These are phyloP conservation scores for Lolium rigidum DNA, from an alignment of 176 grass and related monocot species.

Conservation along the genomic window DNA sequence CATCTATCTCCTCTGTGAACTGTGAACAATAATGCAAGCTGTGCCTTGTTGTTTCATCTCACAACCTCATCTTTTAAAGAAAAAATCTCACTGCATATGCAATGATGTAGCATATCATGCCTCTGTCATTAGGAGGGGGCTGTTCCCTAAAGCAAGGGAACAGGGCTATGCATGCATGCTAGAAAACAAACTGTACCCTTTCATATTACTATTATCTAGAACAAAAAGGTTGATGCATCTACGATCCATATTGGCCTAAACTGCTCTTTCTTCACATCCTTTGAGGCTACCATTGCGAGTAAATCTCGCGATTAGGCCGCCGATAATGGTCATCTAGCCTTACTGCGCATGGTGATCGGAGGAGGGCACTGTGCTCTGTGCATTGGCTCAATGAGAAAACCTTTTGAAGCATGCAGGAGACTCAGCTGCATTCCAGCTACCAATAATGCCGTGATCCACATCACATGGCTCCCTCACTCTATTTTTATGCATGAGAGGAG, in stretches of 20 bases:
- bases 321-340: conserved; percentile 25
- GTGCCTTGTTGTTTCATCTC: conserved; percentile 27
- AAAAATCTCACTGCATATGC: conserved; percentile 17
- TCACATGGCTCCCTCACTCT: conserved; percentile 48
- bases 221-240: conserved; percentile 33
- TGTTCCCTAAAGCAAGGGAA: conserved; percentile 51
- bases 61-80: conserved; percentile 1
- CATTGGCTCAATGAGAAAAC: conserved; percentile 13
- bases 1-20: conserved; percentile 42
- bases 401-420: conserved; percentile 37
- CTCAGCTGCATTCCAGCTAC: conserved; percentile 3
- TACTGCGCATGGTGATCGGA: conserved; percentile 17
- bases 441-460: conserved; percentile 54
- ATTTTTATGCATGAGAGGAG: conserved; percentile 44
- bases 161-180: conserved; percentile 12
- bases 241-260: background rate
- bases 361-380: conserved; percentile 1
- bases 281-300: conserved; percentile 23
- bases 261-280: conserved; percentile 32
- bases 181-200: conserved; percentile 35
- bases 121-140: conserved; percentile 21
- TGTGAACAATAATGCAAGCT: conserved; percentile 61
- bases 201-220: conserved; percentile 46
- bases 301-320: background rate
- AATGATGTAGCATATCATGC: conserved; percentile 29